Evolutionary conservation across 495 filamentous ascomycete genomes (phyloP).

Genomic region (Tuber magnatum): DNA sequence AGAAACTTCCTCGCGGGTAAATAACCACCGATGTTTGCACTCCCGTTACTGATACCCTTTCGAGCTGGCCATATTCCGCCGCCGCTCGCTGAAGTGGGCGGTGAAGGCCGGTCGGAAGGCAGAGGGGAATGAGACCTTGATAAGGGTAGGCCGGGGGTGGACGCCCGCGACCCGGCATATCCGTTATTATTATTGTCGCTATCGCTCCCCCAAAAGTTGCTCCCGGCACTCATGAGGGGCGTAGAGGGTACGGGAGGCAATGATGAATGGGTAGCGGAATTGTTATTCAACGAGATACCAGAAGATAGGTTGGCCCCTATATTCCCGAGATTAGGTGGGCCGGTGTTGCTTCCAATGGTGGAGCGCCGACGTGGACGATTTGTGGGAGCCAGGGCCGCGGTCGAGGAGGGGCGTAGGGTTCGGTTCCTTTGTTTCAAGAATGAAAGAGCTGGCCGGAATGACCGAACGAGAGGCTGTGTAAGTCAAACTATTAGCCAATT

Average conservation of each 20-base stretch:
- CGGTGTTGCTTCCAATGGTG: slow-evolving; percentile 51
- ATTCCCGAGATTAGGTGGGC: slow-evolving; percentile 35
- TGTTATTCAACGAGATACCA: slow-evolving; percentile 28
- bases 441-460: neutral
- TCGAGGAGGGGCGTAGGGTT: slow-evolving; percentile 9
- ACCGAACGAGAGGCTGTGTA: neutral
- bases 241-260: slow-evolving; percentile 38
- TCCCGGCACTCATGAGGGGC: slow-evolving; percentile 31
- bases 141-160: slow-evolving; percentile 26
- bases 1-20: slow-evolving; percentile 36
- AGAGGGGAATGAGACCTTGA: slow-evolving; percentile 36
- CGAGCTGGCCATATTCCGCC: neutral
- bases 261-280: slow-evolving; percentile 31
- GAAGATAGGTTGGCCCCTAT: slow-evolving; percentile 29
- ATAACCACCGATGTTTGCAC: slow-evolving; percentile 27
- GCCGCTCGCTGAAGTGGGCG: slow-evolving; percentile 2
- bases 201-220: slow-evolving; percentile 26
- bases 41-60: neutral
- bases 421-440: neutral
- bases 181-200: slow-evolving; percentile 16
- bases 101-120: slow-evolving; percentile 11
- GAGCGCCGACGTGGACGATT: slow-evolving; percentile 42
- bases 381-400: slow-evolving; percentile 37
- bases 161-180: slow-evolving; percentile 28
- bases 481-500: neutral